Evolutionary conservation across 176 grass and related monocot species (phyloP), one percentile per base, ranked within the genome.

Genomic region (Carex pumila): DNA sequence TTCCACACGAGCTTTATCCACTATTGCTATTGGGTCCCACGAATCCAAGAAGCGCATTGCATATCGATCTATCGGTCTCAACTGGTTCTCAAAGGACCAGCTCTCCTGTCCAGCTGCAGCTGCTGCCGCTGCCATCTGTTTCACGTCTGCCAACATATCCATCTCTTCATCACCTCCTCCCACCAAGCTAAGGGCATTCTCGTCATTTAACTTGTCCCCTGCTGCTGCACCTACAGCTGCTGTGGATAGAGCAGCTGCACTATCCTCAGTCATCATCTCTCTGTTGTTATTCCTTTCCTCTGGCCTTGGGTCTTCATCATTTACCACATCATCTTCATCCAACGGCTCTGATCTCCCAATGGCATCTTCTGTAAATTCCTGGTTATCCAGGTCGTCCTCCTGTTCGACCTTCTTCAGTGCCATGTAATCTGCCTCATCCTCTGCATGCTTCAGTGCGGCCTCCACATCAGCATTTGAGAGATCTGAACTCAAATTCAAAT

Each of bases 401-500:
- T 99, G 84, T 81, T 99, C 96, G 57, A 99, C 87, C 66, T 87
- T 99, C 87, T 99, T 99, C 62, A 99, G 88, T 71, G 96, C 96
- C 96, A 99, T 99, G 80, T 99, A 99, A 84, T 99, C 96, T 34
- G 90, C 96, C 90, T 99, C 96, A 85, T 99, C 96, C 87, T 99
- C 96, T 83, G 96, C 96, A 66, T 90, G 88, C 85, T 94, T 95
- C 76, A 99, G 93, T 66, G 96, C 96, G 56, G 93, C 93, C 90
- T 99, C 96, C 82, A 99, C 96, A 90, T 99, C 96, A 57, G 61
- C 91, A 84, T 90, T 94, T 45, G 95, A 95, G 53, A 95, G 68
- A 0, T 43, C 39, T 47, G 79, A 81, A 63, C 60, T 63, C 79
- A 49, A 65, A 64, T 81, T 81, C 36, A 65, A 64, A 62, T 81